These are phyloP conservation scores for Penicillium digitatum DNA, from an alignment of 2,329 filamentous ascomycete genomes.

Conservation along the genomic window DNA sequence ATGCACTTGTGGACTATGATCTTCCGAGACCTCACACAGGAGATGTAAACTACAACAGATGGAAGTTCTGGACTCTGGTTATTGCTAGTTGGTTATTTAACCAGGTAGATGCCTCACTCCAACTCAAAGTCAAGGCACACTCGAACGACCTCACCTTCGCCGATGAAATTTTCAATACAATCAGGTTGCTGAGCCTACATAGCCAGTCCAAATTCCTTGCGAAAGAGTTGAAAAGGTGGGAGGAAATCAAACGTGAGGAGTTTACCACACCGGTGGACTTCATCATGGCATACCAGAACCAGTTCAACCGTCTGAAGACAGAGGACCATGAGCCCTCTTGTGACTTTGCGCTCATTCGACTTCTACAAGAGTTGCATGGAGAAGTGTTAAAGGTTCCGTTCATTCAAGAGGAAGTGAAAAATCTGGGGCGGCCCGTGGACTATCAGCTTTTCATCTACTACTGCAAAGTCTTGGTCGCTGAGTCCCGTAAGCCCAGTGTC, in stretches of 20 bases:
- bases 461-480: not conserved
- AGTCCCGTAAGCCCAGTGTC: not conserved
- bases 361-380: not conserved
- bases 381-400: not conserved
- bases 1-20: not conserved
- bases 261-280: not conserved
- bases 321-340: not conserved
- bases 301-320: not conserved
- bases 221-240: not conserved
- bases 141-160: not conserved
- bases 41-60: not conserved
- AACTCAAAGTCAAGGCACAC: not conserved
- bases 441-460: conserved; percentile 3
- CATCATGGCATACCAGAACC: conserved; percentile 3
- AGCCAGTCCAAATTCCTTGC: not conserved
- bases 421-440: not conserved
- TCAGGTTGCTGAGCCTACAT: not conserved
- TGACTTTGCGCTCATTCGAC: not conserved
- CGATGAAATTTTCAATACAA: not conserved
- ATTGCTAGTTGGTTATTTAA: not conserved
- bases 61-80: conserved; percentile 1
- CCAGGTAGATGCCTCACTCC: not conserved
- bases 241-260: not conserved
- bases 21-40: not conserved
- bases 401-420: not conserved